These are phyloP conservation scores for Xylariales sp. DNA, from an alignment of 2,329 filamentous ascomycete genomes.

Conservation along the genomic window DNA sequence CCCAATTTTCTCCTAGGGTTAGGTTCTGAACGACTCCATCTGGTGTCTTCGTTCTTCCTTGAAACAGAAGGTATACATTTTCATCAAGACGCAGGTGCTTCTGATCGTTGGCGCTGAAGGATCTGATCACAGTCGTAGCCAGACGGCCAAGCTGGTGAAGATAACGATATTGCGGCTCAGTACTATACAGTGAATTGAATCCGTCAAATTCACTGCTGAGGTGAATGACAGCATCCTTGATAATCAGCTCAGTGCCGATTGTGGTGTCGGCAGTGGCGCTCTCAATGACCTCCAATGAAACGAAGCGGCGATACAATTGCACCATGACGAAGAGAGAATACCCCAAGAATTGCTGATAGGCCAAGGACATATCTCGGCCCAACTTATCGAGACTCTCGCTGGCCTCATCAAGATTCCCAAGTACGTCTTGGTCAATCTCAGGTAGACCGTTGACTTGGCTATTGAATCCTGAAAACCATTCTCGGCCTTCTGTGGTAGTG, in stretches of 20 bases:
- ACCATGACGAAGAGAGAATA: slow-evolving; percentile 23
- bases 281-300: neutral
- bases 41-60: slow-evolving; percentile 6
- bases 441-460: slow-evolving; percentile 5
- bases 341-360: slow-evolving; percentile 15
- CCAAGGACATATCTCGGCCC: slow-evolving; percentile 3
- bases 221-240: slow-evolving; percentile 5
- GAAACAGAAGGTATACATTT: slow-evolving; percentile 22
- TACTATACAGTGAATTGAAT: neutral
- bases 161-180: slow-evolving; percentile 19
- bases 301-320: slow-evolving; percentile 22
- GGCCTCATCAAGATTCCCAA: slow-evolving; percentile 10
- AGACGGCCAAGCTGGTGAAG: slow-evolving; percentile 23
- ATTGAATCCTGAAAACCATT: slow-evolving; percentile 10
- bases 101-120: slow-evolving; percentile 21
- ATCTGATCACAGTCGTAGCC: slow-evolving; percentile 21
- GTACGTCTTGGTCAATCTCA: slow-evolving; percentile 8
- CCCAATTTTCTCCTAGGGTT: neutral
- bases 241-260: neutral
- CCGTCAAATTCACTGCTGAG: slow-evolving; percentile 17
- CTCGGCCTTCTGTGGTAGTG: slow-evolving; percentile 6
- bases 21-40: neutral
- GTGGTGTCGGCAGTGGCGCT: slow-evolving; percentile 15
- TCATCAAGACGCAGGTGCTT: slow-evolving; percentile 16
- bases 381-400: slow-evolving; percentile 11